Base-by-base conservation (phyloP, 305 asterid genomes). In the Plantago coronopus region DNA sequence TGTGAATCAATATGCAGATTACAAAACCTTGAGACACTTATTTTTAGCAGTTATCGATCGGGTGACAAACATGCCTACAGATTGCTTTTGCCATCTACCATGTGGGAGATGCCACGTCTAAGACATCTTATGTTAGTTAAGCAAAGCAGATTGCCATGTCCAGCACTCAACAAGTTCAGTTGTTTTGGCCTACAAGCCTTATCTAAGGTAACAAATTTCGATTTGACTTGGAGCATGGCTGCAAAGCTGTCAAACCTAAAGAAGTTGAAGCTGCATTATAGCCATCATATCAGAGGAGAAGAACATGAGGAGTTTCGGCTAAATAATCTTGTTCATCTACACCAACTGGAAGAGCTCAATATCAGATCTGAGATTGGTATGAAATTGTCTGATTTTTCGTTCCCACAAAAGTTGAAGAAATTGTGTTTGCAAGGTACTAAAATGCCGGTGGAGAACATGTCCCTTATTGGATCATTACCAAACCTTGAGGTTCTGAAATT, bases 401-500 rank as follows among this genome's bases (percentile, higher is more conserved):
- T 73, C 12, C 78, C 78, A 0, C 11, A 1, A 0, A 7, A 38
- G 14, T 57, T 68, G 18, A 68, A 42, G 13, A 68, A 64, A 48
- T 20, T 73, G 19, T 37, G 40, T 19, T 45, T 68, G 15, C 15
- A 6, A 3, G 11, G 67, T 0, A 0, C 37, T n/a, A 2, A 7
- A 0, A 17, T 67, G 17, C 21, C 48, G 4, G n/a, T 60, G 53
- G 47, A 19, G 48, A 59, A 14, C 7, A 50, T 58, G 58, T 1
- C 11, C 0, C 14, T 50, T 2, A 23, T 72, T 20, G 73, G 73
- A 16, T 40, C 17, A 4, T 42, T 68, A 45, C 63, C 71, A 1
- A 21, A 66, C 23, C 75, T 76, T 45, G 54, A 66, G 66, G 69
- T 69, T 62, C 29, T 25, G 29, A 25, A 25, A 25, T 5, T 25